Conservation (phyloP, 345 rosid species). For the Viola odorata region DNA sequence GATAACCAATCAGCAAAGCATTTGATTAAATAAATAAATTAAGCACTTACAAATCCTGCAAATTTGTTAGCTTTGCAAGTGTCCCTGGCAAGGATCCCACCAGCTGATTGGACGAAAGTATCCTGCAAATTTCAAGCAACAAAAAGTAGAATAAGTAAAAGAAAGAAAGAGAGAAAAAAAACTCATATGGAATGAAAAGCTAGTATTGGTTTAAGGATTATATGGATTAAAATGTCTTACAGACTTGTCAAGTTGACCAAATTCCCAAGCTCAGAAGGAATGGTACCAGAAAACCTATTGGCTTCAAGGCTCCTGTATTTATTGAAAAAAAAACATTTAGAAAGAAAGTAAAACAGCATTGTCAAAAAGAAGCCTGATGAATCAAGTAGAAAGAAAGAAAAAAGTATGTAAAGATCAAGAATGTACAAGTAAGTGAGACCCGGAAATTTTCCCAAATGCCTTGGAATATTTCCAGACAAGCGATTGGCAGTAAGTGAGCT, state of each 20-base stretch:
- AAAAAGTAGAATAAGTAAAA: no score
- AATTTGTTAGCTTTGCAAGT: neutral
- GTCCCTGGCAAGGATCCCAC: neutral
- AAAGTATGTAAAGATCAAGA: no score
- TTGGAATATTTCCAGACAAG: conserved; percentile 13
- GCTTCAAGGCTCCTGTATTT: conserved; percentile 13
- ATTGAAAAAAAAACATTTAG: no score
- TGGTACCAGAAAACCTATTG: conserved; percentile 13
- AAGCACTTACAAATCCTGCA: conserved; percentile 2
- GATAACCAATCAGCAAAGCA: neutral
- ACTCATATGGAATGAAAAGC: no score
- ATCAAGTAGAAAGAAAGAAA: no score
- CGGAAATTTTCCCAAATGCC: conserved; percentile 2
- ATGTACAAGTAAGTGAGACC: conserved; percentile 15
- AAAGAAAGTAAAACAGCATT: neutral
- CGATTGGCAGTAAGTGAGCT: conserved; percentile 12
- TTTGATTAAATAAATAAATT: neutral
- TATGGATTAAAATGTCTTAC: neutral
- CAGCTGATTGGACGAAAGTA: neutral
- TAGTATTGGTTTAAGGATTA: no score
- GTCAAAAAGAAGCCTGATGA: no score
- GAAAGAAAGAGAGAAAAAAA: neutral
- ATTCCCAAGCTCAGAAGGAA: conserved; percentile 16
- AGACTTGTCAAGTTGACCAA: conserved; percentile 10
- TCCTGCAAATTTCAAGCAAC: neutral